A percentile compares a stretch with the other conserved stretches of the same genome.
phyloP scores from a whole-genome alignment of 2,329 filamentous ascomycete genomes.

The Neodidymelliopsis sp. region DNA sequence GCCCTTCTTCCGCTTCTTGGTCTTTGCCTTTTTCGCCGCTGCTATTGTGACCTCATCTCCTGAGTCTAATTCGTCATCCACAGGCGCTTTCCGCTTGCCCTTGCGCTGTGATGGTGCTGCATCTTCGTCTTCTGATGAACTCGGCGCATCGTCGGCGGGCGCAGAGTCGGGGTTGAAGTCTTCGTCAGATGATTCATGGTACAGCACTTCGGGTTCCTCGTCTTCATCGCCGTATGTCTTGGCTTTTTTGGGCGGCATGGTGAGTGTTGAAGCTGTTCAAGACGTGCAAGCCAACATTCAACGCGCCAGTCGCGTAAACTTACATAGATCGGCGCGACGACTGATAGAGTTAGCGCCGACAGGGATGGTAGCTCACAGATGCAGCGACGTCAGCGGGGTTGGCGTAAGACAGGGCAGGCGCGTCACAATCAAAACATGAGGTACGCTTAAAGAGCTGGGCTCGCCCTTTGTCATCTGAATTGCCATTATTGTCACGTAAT shows the following conservation, averaged over 20 bases:
- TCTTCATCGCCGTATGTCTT: slow-evolving; percentile 39
- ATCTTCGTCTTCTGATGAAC: slow-evolving; percentile 54
- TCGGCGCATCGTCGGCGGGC: slow-evolving; percentile 58
- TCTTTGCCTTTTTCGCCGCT: slow-evolving; percentile 62
- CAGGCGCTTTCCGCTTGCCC: slow-evolving; percentile 44
- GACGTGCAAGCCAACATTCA: neutral
- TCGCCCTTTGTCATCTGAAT: slow-evolving; percentile 7
- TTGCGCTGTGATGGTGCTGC: slow-evolving; percentile 31
- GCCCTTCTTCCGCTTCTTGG: slow-evolving; percentile 50
- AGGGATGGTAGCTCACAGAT: slow-evolving; percentile 17
- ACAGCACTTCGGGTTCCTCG: slow-evolving; percentile 52
- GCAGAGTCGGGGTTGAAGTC: slow-evolving; percentile 76
- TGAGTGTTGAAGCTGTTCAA: slow-evolving; percentile 8
- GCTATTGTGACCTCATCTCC: slow-evolving; percentile 76
- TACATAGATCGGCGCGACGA: slow-evolving; percentile 28
- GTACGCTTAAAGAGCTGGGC: slow-evolving; percentile 25
- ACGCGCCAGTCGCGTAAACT: slow-evolving; percentile 18
- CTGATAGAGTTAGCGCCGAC: slow-evolving; percentile 18
- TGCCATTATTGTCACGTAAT: slow-evolving; percentile 18
- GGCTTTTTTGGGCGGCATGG: slow-evolving; percentile 40
- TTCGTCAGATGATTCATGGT: slow-evolving; percentile 72
- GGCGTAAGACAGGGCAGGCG: slow-evolving; percentile 19
- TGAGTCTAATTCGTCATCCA: slow-evolving; percentile 55
- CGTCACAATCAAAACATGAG: slow-evolving; percentile 40
- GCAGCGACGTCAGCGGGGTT: slow-evolving; percentile 37